A percentile compares a stretch with the other conserved stretches of the same genome.
Evolutionary conservation across 2,329 filamentous ascomycete genomes (phyloP).

Genomic region (Colletotrichum liriopes): DNA sequence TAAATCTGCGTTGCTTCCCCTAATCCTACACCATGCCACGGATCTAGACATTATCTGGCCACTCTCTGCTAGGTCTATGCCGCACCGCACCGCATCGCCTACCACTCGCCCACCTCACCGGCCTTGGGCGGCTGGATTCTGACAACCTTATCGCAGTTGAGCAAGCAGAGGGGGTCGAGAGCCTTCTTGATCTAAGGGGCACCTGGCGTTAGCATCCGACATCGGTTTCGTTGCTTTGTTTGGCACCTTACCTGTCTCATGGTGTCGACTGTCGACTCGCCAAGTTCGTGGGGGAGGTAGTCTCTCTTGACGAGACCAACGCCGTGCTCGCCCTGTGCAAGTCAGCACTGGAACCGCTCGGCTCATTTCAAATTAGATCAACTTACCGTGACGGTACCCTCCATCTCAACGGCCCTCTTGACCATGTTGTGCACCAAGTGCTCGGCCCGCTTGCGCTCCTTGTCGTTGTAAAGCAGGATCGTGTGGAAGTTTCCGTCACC

Average conservation of each 20-base stretch:
- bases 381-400: constrained; percentile 83
- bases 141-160: constrained; percentile 80
- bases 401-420: constrained; percentile 86
- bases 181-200: constrained; percentile 79
- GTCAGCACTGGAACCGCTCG: constrained; percentile 28
- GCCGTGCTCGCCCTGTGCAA: constrained; percentile 80
- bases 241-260: constrained; percentile 79
- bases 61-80: not conserved
- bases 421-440: constrained; percentile 87
- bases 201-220: constrained; percentile 5
- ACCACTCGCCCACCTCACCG: constrained; percentile 65
- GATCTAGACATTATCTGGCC: not conserved
- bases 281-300: constrained; percentile 85
- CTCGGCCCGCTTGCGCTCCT: constrained; percentile 77
- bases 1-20: not conserved
- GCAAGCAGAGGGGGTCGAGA: constrained; percentile 81
- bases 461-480: constrained; percentile 74
- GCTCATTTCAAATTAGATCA: not conserved
- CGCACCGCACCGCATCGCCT: constrained; percentile 27
- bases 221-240: not conserved
- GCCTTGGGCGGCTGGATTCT: constrained; percentile 70
- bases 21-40: constrained; percentile 25
- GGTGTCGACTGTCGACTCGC: constrained; percentile 80
- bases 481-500: constrained; percentile 86
- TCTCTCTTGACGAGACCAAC: constrained; percentile 89